Conservation (phyloP, 2,329 filamentous ascomycete species). For the Epichloe bromicola region DNA sequence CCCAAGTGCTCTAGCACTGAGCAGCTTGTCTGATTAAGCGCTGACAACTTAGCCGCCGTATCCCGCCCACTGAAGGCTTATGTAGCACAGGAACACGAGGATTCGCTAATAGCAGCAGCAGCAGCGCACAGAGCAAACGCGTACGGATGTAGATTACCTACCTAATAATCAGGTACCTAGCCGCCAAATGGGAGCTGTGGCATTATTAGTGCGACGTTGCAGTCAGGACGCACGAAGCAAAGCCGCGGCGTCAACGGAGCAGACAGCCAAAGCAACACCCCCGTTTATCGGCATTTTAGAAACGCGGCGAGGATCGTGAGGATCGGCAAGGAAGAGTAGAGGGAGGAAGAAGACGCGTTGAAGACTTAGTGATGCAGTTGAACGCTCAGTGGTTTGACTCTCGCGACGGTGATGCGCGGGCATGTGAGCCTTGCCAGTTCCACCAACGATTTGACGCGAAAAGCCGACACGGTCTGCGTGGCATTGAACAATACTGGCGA, state of each 20-base stretch:
- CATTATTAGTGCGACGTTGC: neutral
- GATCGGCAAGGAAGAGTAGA: neutral
- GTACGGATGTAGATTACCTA: too few relatives aligned
- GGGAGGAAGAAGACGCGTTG: neutral
- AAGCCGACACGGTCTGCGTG: neutral
- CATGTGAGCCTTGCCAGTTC: neutral
- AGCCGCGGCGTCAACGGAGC: neutral
- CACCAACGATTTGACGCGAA: neutral
- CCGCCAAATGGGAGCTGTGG: slow-evolving; percentile 1
- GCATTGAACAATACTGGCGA: neutral
- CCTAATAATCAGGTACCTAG: neutral
- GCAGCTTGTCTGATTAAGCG: neutral
- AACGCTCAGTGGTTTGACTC: neutral
- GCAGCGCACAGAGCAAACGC: too few relatives aligned
- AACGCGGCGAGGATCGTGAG: neutral
- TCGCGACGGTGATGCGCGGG: neutral
- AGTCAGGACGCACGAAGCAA: neutral
- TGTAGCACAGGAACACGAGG: neutral
- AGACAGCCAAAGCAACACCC: neutral
- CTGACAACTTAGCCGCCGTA: neutral
- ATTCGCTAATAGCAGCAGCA: neutral
- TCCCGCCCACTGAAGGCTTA: neutral
- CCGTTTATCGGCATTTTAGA: neutral
- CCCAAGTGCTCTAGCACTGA: too few relatives aligned
- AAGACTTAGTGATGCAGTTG: neutral